phyloP scores from a whole-genome alignment of 768 basidiomycete species.

The Termitomyces sp. region DNA sequence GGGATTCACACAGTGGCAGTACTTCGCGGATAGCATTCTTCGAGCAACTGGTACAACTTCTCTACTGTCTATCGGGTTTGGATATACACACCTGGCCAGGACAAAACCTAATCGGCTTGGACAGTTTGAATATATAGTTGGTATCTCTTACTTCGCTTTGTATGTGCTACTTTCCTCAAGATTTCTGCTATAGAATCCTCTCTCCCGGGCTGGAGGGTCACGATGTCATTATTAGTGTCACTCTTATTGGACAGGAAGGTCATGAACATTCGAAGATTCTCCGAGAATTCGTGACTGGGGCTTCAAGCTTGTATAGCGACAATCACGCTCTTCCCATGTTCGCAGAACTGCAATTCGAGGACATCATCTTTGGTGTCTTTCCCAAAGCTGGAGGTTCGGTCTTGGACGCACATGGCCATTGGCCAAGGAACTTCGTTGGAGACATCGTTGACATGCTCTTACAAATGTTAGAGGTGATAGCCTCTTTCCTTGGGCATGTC shows the following conservation, averaged over 20 bases:
- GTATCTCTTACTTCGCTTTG: neutral
- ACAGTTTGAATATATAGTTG: neutral
- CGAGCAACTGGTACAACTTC: neutral
- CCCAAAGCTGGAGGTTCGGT: constrained; percentile 15
- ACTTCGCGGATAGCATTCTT: neutral
- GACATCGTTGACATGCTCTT: constrained; percentile 25
- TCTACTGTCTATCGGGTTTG: neutral
- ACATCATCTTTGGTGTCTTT: constrained; percentile 23
- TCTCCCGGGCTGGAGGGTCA: constrained; percentile 9
- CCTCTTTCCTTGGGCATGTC: neutral
- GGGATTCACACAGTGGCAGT: neutral
- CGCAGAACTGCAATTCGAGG: constrained; percentile 20
- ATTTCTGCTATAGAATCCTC: neutral
- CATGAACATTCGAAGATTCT: constrained; percentile 19
- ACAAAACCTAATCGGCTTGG: neutral
- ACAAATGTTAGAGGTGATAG: constrained; percentile 15
- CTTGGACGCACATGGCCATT: constrained; percentile 9
- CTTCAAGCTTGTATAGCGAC: constrained; percentile 8
- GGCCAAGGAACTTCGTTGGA: constrained; percentile 23
- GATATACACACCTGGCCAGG: neutral
- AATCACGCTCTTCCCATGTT: constrained; percentile 25
- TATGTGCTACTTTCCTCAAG: neutral
- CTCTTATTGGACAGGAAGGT: constrained; percentile 15
- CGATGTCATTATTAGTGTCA: constrained; percentile 12
- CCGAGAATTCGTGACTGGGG: constrained; percentile 14